Evolutionary conservation across 2,329 filamentous ascomycete genomes (phyloP).

Genomic region (Ceratocystis cubensis): DNA sequence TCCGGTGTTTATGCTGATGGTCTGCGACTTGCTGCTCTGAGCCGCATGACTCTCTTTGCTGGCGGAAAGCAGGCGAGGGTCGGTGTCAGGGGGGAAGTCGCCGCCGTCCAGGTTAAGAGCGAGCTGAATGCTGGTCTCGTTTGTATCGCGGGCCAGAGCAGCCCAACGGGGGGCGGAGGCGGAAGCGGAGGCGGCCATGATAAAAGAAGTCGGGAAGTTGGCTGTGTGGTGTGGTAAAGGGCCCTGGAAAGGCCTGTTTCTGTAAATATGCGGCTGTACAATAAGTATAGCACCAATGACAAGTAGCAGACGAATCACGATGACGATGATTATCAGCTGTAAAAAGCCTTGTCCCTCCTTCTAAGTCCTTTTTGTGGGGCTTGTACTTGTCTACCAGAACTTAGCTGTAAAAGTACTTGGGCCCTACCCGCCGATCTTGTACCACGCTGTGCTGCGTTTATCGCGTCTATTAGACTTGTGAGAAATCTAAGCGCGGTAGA

Average conservation of each 20-base stretch:
- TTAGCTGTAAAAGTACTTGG: background rate
- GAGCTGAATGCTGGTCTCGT: slow-evolving; percentile 94
- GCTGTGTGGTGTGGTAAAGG: background rate
- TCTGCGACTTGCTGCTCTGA: slow-evolving; percentile 72
- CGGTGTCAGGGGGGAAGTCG: slow-evolving; percentile 52
- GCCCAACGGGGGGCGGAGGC: slow-evolving; percentile 47
- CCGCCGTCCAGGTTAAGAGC: slow-evolving; percentile 91
- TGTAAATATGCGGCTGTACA: background rate
- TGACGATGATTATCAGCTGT: background rate
- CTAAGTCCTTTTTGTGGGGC: background rate
- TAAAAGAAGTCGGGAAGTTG: background rate
- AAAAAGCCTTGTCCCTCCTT: background rate
- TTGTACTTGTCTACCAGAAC: background rate
- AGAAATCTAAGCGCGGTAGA: background rate
- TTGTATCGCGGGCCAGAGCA: slow-evolving; percentile 76
- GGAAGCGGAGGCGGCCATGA: slow-evolving; percentile 7
- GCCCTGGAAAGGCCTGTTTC: background rate
- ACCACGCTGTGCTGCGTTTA: background rate
- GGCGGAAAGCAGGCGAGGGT: slow-evolving; percentile 38
- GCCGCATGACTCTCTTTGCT: slow-evolving; percentile 57
- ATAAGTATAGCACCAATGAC: background rate
- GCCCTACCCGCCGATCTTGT: background rate
- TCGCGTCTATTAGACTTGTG: background rate
- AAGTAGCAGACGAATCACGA: background rate
- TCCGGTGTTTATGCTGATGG: slow-evolving; percentile 78